These are phyloP conservation scores for Melaleuca alternifolia DNA, from an alignment of 345 rosid species.

Conservation along the genomic window DNA sequence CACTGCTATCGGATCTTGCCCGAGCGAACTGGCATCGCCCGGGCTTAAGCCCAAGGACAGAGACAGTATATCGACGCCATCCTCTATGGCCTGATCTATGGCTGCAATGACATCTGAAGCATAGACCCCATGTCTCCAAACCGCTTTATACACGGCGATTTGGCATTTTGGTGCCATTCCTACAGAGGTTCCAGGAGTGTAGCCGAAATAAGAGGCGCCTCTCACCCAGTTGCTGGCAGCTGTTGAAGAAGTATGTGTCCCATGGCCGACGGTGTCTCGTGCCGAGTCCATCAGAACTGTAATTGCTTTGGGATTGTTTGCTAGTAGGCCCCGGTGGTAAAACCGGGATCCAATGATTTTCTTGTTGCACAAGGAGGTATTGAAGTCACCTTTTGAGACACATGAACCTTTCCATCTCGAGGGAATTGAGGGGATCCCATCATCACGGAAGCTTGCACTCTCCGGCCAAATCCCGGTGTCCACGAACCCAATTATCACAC, in stretches of 20 bases:
- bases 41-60: conserved; percentile 12
- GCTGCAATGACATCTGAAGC: conserved; percentile 40
- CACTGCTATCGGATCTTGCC: conserved; percentile 24
- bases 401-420: conserved; percentile 34
- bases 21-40: background rate
- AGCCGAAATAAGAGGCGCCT: conserved; percentile 33
- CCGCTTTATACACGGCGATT: conserved; percentile 27
- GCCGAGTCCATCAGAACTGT: conserved; percentile 9
- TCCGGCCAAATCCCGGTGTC: conserved; percentile 49
- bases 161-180: conserved; percentile 34
- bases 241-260: conserved; percentile 37
- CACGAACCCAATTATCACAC: conserved; percentile 26
- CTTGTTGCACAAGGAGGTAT: conserved; percentile 27
- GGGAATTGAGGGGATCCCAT: conserved; percentile 20
- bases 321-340: conserved; percentile 24
- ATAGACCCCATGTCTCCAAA: conserved; percentile 16
- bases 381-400: conserved; percentile 5
- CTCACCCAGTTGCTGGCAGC: conserved; percentile 33
- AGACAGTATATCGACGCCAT: conserved; percentile 34
- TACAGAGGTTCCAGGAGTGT: conserved; percentile 17
- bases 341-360: conserved; percentile 34
- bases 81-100: conserved; percentile 37
- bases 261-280: conserved; percentile 27
- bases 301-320: conserved; percentile 17
- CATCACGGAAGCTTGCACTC: conserved; percentile 29